These are phyloP conservation scores for Neofusicoccum cordaticola DNA, from an alignment of 2,329 filamentous ascomycete genomes.

Conservation along the genomic window DNA sequence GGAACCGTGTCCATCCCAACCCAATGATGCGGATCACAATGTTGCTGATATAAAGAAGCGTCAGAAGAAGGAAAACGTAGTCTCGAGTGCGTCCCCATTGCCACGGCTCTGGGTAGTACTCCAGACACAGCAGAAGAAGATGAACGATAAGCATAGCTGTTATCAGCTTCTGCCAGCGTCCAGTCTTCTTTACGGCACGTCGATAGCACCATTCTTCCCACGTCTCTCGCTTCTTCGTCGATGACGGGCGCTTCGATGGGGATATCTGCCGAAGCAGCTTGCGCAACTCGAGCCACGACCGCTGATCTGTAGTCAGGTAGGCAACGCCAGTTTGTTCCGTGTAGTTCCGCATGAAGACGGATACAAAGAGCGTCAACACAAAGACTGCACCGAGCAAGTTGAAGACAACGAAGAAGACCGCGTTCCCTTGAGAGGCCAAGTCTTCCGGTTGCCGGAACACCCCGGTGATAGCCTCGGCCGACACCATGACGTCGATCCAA, in stretches of 20 bases:
- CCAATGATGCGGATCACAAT: conserved; percentile 80
- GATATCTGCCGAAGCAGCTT: conserved; percentile 91
- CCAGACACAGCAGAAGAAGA: conserved; percentile 75
- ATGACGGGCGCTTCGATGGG: conserved; percentile 86
- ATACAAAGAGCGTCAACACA: conserved; percentile 94
- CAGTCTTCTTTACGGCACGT: conserved; percentile 87
- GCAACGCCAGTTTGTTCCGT: conserved; percentile 98
- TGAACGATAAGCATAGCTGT: conserved; percentile 79
- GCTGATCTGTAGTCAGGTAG: conserved; percentile 90
- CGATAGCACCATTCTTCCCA: conserved; percentile 96
- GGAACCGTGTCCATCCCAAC: conserved; percentile 87
- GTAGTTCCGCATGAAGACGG: conserved; percentile 99
- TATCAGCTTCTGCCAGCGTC: conserved; percentile 82
- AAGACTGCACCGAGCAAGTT: conserved; percentile 96
- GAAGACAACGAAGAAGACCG: conserved; percentile 92
- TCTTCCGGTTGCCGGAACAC: conserved; percentile 68
- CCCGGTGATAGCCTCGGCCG: conserved; percentile 77
- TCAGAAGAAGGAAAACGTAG: conserved; percentile 76
- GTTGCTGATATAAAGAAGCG: conserved; percentile 77
- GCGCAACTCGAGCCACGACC: conserved; percentile 92
- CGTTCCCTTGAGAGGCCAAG: conserved; percentile 75
- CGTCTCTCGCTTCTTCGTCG: conserved; percentile 65
- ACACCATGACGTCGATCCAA: conserved; percentile 91
- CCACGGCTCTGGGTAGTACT: conserved; percentile 73
- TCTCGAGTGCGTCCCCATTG: conserved; percentile 70